Base-by-base conservation (phyloP, 257 asterid species). In the Solanum rostratum region DNA sequence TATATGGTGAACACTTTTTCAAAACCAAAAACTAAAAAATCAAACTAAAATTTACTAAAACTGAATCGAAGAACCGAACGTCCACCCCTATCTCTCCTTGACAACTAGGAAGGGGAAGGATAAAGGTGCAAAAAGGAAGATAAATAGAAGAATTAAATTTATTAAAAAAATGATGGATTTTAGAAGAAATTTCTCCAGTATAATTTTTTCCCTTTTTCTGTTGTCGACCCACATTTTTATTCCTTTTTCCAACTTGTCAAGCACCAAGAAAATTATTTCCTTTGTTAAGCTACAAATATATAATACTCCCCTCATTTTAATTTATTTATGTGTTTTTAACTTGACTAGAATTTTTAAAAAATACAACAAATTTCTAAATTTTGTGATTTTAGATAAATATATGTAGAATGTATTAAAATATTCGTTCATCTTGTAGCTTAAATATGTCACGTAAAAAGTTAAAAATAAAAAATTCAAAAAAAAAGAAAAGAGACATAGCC, bases 291-390 rank as follows among this genome's bases (percentile, higher is more conserved):
- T 13, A 27, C 20, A 29, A 14, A 63, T 27, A 12, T 63, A 5
- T 63, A 63, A 27, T 1, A 29, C 11, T 22, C 0, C 0, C 0
- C 8, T 8, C 5, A 0, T 2, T 57, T 57, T 0, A 20, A 57
- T 20, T 57, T 57, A 3, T 57, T 3, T 20, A 57, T 20, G 27
- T 20, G 6, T 9, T 57, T 57, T 57, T 57, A 5, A 57, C 6
- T 57, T 20, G 1, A 20, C 9, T 20, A 0, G 1, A 1, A 57
- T 0, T 57, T 20, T 57, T 4, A 57, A 11, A 20, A 57, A 57
- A 27, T 57, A 57, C 20, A 10, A 55, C 5, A 57, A 2, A 20
- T 20, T 57, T 55, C 19, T 3, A 5, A 57, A 20, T 19, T 5
- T 9, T 9, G 1, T 20, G 0, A 3, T 9, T 5, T 9, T 57